These are phyloP conservation scores for Fusarium sacchari DNA, from an alignment of 2,329 filamentous ascomycete species.

Conservation along the genomic window DNA sequence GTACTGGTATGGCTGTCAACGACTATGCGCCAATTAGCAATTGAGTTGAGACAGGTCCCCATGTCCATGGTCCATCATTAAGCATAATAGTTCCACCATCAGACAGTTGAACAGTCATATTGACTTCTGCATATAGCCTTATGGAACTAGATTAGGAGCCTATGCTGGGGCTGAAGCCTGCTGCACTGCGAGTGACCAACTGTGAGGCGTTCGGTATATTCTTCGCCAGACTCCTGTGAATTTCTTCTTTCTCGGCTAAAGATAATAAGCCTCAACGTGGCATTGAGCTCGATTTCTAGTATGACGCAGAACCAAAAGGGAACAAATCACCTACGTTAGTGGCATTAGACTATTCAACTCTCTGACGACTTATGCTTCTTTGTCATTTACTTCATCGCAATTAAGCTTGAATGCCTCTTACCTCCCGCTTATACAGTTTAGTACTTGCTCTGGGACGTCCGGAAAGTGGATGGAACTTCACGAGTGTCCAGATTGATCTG, in stretches of 20 bases:
- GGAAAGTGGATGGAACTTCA: not conserved
- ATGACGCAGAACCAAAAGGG: not conserved
- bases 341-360: not conserved
- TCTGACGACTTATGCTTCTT: not conserved
- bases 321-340: not conserved
- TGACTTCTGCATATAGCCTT: not conserved
- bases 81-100: not conserved
- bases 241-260: not conserved
- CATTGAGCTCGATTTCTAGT: not conserved
- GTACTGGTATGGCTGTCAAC: not conserved
- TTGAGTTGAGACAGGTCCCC: not conserved
- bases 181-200: not conserved
- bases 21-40: not conserved
- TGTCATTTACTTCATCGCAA: not conserved
- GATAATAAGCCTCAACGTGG: not conserved
- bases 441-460: not conserved
- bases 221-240: not conserved
- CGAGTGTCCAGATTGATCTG: slow-evolving; percentile 34
- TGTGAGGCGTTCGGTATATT: not conserved
- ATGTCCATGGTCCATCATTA: not conserved
- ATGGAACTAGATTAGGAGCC: not conserved
- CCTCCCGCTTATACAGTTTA: not conserved
- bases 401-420: not conserved
- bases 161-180: not conserved
- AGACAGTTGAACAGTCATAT: not conserved